Evolutionary conservation across 2,329 filamentous ascomycete genomes (phyloP), one percentile per base, ranked within the genome.

Genomic region (Clarireedia paspali): DNA sequence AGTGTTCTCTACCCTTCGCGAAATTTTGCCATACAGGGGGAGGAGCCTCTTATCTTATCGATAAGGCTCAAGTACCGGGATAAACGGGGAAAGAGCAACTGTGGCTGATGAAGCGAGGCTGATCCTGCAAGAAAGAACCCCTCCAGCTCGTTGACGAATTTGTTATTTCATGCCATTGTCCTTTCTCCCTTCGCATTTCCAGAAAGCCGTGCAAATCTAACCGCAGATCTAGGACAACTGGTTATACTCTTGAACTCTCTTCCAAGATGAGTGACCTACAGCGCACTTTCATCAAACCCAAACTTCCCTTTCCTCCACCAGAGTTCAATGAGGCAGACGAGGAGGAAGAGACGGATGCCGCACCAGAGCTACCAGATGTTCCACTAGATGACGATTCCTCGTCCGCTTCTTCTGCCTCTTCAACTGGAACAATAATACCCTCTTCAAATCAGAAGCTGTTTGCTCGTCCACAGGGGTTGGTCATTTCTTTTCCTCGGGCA

Each of bases 361-460:
- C 68, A 55, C 60, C 77, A 51, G 46, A 55, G 17, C 66, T 73
- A 10, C 79, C 61, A 64, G 71, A 74, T 51, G 68, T 71, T 44
- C 63, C 56, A 56, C 56, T 56, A 46, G 67, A 89, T 64, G 83
- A 85, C 61, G 85, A 88, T 69, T 88, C 84, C 14, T 88, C 84
- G 1, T 87, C 83, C 7, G 82, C 84, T 10, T 88, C 85, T 0
- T 87, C 84, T 6, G 81, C 88, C 14, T 95, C 91, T 3, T 96
- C 91, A 1, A 90, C 91, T 3, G 91, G 91, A 26, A 97, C 92
- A n/a, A 80, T 97, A 59, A 86, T 90, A 60, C 90, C 91, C 0
- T 88, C 88, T 4, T 81, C 83, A 6, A 86, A 81, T 62, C 82
- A 85, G 63, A 85, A 85, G 60, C 75, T 91, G 42, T 90, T 91